Percentiles rank a stretch among this genome's conserved stretches.
Conservation (phyloP, 2,329 filamentous ascomycete species). For the Ilyonectria robusta region DNA sequence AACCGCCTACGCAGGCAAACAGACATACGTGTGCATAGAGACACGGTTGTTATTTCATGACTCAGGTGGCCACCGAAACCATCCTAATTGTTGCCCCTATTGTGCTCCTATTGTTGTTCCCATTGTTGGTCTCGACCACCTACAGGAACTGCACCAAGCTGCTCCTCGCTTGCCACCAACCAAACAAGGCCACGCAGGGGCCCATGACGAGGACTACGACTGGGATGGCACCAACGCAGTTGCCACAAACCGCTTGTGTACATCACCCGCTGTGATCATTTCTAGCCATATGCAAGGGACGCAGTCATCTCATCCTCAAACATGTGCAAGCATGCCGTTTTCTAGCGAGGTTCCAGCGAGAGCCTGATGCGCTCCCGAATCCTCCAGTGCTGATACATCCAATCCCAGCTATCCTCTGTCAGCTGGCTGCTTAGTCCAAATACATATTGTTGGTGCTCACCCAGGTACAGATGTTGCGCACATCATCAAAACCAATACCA, state of each 20-base stretch:
- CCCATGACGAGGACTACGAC: not conserved
- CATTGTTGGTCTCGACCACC: not conserved
- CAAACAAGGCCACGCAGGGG: constrained; percentile 21
- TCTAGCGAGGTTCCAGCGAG: not conserved
- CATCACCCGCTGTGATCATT: not conserved
- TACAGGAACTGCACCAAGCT: not conserved
- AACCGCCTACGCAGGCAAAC: not conserved
- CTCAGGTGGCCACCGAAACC: too few species aligned
- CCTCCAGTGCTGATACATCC: not conserved
- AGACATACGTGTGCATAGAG: not conserved
- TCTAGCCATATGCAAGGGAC: not conserved
- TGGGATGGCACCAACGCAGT: not conserved
- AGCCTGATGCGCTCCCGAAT: constrained; percentile 5
- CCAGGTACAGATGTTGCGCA: not conserved
- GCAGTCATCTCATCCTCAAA: not conserved
- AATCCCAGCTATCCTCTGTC: not conserved
- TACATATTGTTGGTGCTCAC: not conserved
- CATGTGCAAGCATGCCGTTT: not conserved
- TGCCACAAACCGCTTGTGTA: constrained; percentile 8
- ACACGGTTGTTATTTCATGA: not conserved
- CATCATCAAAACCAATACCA: not conserved
- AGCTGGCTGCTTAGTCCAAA: not conserved
- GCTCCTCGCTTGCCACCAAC: constrained; percentile 4
- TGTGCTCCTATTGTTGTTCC: not conserved
- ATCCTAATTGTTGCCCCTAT: not conserved